Conservation (phyloP, 352 stramenopile genomes). For the Phytophthora megakarya region DNA sequence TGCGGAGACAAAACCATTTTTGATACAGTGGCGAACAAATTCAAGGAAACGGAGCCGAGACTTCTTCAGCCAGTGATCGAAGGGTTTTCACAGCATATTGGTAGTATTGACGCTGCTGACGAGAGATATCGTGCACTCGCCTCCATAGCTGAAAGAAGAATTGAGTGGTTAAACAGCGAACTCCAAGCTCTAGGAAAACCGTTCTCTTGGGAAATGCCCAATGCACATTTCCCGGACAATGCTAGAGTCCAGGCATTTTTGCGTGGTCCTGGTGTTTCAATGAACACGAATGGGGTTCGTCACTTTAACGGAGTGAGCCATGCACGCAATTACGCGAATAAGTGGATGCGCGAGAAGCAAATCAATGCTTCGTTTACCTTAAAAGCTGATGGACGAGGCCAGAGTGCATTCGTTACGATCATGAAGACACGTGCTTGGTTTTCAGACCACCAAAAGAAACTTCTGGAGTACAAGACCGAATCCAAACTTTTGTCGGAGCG, state of each 20-base stretch:
- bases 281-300: neutral
- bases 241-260: constrained; percentile 20
- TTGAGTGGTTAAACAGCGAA: constrained; percentile 13
- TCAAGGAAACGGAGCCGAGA: constrained; percentile 11
- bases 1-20: constrained; percentile 2
- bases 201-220: constrained; percentile 25
- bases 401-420: constrained; percentile 1
- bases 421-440: constrained; percentile 4
- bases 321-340: neutral
- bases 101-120: neutral
- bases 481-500: neutral
- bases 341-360: constrained; percentile 1
- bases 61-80: constrained; percentile 1
- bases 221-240: constrained; percentile 8
- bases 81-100: neutral
- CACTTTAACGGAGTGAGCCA: neutral
- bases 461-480: constrained; percentile 5
- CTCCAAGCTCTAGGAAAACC: neutral
- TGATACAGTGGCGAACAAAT: constrained; percentile 1
- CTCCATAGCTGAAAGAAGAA: constrained; percentile 1
- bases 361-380: constrained; percentile 3
- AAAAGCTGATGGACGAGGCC: neutral
- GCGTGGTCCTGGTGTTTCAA: constrained; percentile 1
- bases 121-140: neutral
- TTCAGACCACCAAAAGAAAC: constrained; percentile 4